Base-by-base conservation (phyloP, 208 protist species). In the Crithidia brevicula region DNA sequence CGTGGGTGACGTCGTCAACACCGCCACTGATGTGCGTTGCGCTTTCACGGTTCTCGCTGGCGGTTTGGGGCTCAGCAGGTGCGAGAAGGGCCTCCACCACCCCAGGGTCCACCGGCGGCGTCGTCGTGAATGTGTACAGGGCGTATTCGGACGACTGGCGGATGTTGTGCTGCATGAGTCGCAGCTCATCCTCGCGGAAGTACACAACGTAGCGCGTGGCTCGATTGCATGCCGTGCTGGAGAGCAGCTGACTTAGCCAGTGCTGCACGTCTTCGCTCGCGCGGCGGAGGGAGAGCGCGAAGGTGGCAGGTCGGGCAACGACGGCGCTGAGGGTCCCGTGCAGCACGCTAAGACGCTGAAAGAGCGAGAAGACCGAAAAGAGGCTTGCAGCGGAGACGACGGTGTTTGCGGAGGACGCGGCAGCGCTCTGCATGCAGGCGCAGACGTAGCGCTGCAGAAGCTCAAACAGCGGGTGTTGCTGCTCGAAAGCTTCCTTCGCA, bases 161-260 rank as follows among this genome's bases (percentile, higher is more conserved):
- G 15, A 94, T 72, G 42, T 93, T 89, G 62, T 83, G 82, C 62
- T 94, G 88, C 76, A 94, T 75, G 13, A 96, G 78, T 42, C 85
- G 82, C 34, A 92, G 70, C 25, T 94, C 88, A 46, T 96, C 91
- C 13, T 85, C 86, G 49, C 91, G 86, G 72, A 86, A 94, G 75
- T 96, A 96, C 13, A 96, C 77, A 0, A 93, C 86, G 42, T 85
- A 81, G 50, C 88, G 85, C 15, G 88, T 96, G 13, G 83, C 83
- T n/a, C 83, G 77, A 62, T 90, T 94, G 66, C 91, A 85, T 27
- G 81, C 83, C 15, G 57, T 71, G 33, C 60, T 67, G 20, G 82
- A 53, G n/a, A 94, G 59, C 3, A 91, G 60, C 2, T 68, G 60
- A 28, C 66, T 50, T 33, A 88, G 42, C 59, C 67, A 67, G 23